These are phyloP conservation scores for Leishmania tropica DNA, from an alignment of 208 protist species.

Conservation along the genomic window DNA sequence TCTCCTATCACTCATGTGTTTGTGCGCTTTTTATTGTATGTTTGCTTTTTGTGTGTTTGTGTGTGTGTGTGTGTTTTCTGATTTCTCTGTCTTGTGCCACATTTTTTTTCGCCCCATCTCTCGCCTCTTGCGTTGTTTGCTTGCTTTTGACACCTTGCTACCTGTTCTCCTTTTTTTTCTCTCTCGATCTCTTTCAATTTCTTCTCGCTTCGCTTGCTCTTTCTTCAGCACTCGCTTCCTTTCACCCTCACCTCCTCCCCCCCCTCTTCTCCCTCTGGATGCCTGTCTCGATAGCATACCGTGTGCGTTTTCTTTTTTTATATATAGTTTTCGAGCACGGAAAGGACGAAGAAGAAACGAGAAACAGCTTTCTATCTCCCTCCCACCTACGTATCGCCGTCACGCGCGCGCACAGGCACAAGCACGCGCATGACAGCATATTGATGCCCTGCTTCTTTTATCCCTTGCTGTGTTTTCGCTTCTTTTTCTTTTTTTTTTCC, in stretches of 20 bases:
- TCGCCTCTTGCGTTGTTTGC: background rate
- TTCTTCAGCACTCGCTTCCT: background rate
- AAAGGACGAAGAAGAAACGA: background rate
- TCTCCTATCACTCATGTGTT: background rate
- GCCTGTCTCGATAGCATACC: background rate
- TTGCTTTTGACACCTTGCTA: background rate
- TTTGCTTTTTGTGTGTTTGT: background rate
- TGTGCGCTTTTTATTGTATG: background rate
- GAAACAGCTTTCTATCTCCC: background rate
- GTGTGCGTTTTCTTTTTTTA: background rate
- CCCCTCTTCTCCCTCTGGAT: background rate
- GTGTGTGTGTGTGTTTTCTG: background rate
- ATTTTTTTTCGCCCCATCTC: background rate
- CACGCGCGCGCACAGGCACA: background rate
- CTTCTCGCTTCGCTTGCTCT: background rate
- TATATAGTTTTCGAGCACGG: background rate
- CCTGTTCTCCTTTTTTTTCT: background rate
- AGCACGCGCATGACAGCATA: background rate
- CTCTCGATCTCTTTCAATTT: background rate
- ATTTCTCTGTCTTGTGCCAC: background rate
- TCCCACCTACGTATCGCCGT: conserved; percentile 3
- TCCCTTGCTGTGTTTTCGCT: background rate
- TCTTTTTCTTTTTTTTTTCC: background rate
- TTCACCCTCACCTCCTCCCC: background rate
- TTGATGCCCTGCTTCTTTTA: background rate